A percentile compares a stretch with the other conserved stretches of the same genome.
These are phyloP conservation scores for Aureobasidium uvarum DNA, from an alignment of 2,329 filamentous ascomycete genomes.

Conservation along the genomic window DNA sequence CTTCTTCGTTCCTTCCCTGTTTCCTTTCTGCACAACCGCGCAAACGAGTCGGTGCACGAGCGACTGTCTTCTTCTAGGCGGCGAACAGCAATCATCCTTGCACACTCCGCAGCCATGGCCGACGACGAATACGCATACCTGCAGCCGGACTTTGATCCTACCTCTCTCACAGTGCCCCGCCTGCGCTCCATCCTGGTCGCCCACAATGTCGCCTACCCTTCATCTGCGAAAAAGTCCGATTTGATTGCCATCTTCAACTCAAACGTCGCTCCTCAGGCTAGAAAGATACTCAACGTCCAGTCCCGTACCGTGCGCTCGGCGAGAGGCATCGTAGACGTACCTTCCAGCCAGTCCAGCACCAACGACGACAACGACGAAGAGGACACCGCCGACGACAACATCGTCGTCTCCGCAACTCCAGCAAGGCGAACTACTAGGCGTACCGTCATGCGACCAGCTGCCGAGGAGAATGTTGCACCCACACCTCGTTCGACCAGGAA, in stretches of 20 bases:
- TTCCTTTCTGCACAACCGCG: slow-evolving; percentile 7
- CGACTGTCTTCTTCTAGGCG: not conserved
- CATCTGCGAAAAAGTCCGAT: slow-evolving; percentile 86
- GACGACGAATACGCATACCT: slow-evolving; percentile 72
- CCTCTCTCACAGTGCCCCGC: slow-evolving; percentile 78
- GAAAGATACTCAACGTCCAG: slow-evolving; percentile 70
- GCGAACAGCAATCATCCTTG: not conserved
- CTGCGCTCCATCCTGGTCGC: slow-evolving; percentile 88
- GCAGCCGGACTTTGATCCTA: slow-evolving; percentile 79
- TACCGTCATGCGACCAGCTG: slow-evolving; percentile 34
- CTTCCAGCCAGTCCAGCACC: slow-evolving; percentile 64
- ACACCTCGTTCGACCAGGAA: slow-evolving; percentile 34
- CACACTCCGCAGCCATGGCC: slow-evolving; percentile 23
- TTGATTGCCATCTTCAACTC: slow-evolving; percentile 81
- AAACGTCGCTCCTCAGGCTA: slow-evolving; percentile 73
- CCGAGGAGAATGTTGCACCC: slow-evolving; percentile 51
- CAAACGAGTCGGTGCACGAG: slow-evolving; percentile 9
- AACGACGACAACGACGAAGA: slow-evolving; percentile 57
- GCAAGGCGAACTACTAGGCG: slow-evolving; percentile 33
- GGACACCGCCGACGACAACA: slow-evolving; percentile 53
- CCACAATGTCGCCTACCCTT: slow-evolving; percentile 81
- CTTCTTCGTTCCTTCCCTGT: slow-evolving; percentile 13
- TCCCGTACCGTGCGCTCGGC: slow-evolving; percentile 81
- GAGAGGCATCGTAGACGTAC: slow-evolving; percentile 71
- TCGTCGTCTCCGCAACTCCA: slow-evolving; percentile 46